Base-by-base conservation (phyloP, 176 grass and related monocot species). In the Musa schizocarpa region DNA sequence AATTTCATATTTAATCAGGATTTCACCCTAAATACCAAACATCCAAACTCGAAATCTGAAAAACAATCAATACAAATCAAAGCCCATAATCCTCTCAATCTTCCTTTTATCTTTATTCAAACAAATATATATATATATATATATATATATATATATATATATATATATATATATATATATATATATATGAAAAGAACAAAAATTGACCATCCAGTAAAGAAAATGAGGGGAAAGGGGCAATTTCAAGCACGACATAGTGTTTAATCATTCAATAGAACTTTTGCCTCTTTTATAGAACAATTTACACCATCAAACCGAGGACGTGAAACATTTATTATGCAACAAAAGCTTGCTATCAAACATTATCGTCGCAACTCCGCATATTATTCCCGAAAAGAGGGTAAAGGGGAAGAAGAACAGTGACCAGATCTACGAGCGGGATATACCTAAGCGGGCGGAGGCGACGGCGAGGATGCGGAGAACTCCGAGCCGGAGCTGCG, bases 401-500 rank as follows among this genome's bases (percentile, higher is more conserved):
- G 13, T 12, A 14, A 48, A 22, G 13, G 8, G 22, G 10, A 74
- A 71, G 68, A 26, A 57, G 19, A 16, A 74, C 53, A 10, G 16
- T 5, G 19, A 74, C 25, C 52, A 26, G 71, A 53, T 54, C 22
- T 55, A 74, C 11, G 53, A 13, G 20, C 3, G 12, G 17, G 68
- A 70, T 50, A 34, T 50, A 70, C 68, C 68, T 70, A 74, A 74
- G 22, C 3, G 52, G 9, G 25, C 52, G 51, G 51, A 24, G 52
- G 23, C 52, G n/a, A 56, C 5, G 23, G 52, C 72, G 14, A 74
- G 13, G 53, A 74, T 74, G 6, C 72, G 72, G 53, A 53, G 22
- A 24, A 74, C 21, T 23, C 20, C 72, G 72, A 58, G 72, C 7
- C 72, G 72, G 9, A 74, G 16, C 8, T 53, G 72, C 21, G 72